phyloP scores from a whole-genome alignment of 2,329 filamentous ascomycete genomes.

The Trichoderma gracile region DNA sequence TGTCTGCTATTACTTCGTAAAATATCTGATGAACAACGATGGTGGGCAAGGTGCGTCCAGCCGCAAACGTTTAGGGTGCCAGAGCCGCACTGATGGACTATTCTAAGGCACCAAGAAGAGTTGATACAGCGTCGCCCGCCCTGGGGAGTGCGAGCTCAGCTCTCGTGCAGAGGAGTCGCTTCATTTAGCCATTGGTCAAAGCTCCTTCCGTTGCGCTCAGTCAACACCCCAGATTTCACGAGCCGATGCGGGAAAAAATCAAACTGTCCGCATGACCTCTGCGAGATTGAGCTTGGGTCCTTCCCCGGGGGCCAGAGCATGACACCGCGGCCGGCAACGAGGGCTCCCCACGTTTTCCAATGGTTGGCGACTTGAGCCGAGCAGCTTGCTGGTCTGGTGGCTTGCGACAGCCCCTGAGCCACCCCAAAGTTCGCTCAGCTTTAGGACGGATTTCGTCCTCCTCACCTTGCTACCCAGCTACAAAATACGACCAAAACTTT shows the following conservation, averaged over 20 bases:
- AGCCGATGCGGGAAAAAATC: conserved; percentile 21
- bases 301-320: conserved; percentile 13
- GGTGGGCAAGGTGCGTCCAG: neutral
- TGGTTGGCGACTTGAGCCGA: conserved; percentile 10
- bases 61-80: conserved; percentile 1
- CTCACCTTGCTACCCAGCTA: conserved; percentile 21
- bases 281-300: conserved; percentile 18
- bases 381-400: conserved; percentile 4
- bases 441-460: neutral
- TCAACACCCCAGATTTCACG: conserved; percentile 17
- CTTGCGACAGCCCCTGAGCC: conserved; percentile 11
- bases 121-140: neutral
- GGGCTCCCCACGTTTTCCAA: conserved; percentile 26
- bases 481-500: conserved; percentile 13
- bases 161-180: neutral
- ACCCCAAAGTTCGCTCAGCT: neutral
- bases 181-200: conserved; percentile 12
- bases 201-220: conserved; percentile 2
- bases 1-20: too few species aligned
- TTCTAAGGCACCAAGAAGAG: neutral
- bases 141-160: too few species aligned
- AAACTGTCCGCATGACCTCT: conserved; percentile 24
- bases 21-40: too few species aligned
- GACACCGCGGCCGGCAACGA: conserved; percentile 15
- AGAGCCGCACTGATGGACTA: neutral